Base-by-base conservation (phyloP, 192 early-diverging fungal genomes). In the Rhizophagus sp. region DNA sequence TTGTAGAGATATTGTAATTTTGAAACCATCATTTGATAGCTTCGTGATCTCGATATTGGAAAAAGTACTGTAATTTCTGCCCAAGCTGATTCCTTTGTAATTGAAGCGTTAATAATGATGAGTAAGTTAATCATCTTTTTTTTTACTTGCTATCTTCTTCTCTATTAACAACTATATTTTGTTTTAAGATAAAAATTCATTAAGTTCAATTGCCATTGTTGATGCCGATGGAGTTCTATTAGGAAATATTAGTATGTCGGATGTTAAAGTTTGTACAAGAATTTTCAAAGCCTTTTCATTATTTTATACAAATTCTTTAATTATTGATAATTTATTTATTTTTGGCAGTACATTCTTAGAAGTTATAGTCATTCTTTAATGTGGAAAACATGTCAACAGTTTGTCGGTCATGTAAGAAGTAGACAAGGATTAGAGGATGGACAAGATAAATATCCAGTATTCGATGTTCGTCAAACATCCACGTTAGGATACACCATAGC, bases 401-500 rank as follows among this genome's bases (percentile, higher is more conserved):
- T 94, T 62, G 83, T 94, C 19, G 86, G 87, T 62, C 82, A 85
- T 44, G 89, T 90, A 15, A 82, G 91, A 73, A 88, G 84, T 24
- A 67, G 87, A 44, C 91, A 93, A 83, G 93, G 93, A 0, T 63
- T 93, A 49, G 84, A 90, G 49, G 92, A 93, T 57, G 92, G 92
- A 62, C 81, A 88, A 88, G 92, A 93, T 77, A 88, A 89, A 27
- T 81, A 88, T 25, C 93, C 95, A 0, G 92, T 96, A 11, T 93
- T 96, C 81, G 91, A 93, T 63, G 94, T 95, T 1, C 85, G 90
- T 17, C 85, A 90, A 17, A 89, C 90, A 68, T 91, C 93, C 0
- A 91, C 93, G 0, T 85, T 96, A 69, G 86, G 91, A 7, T 91
- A 90, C 47, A 88, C 92, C 11, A 87, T 95, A 61, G 91, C 90